Percentiles rank a stretch among this genome's conserved stretches.
phyloP scores from a whole-genome alignment of 148 eudicot genomes.

The Beta vulgaris region DNA sequence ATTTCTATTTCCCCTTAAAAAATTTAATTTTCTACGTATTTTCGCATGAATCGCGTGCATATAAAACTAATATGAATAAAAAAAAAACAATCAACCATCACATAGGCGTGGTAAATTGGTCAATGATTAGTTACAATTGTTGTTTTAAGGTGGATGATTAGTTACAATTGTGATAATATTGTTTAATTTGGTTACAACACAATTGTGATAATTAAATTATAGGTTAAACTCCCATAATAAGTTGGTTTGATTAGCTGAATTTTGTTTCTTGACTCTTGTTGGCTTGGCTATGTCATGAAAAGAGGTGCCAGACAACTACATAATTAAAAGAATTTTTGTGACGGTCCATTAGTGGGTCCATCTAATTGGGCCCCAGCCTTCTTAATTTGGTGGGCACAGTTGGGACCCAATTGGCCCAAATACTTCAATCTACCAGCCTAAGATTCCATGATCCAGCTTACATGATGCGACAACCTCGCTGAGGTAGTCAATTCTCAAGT shows the following conservation, averaged over 20 bases:
- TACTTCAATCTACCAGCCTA: conserved; percentile 15
- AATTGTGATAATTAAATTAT: background rate
- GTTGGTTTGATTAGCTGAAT: background rate
- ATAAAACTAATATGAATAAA: background rate
- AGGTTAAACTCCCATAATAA: too few relatives aligned
- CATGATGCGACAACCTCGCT: conserved; percentile 9
- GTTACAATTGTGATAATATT: too few relatives aligned
- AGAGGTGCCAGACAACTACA: background rate
- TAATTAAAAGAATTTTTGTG: background rate
- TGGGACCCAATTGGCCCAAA: conserved; percentile 26
- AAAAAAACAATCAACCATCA: background rate
- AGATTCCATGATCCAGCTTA: conserved; percentile 10
- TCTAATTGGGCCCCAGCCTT: background rate
- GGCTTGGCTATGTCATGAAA: conserved; percentile 12
- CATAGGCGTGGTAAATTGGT: conserved; percentile 8
- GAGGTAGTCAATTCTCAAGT: background rate
- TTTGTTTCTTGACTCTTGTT: conserved; percentile 3
- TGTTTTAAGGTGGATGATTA: background rate
- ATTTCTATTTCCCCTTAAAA: too few relatives aligned
- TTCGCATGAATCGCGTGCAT: too few relatives aligned
- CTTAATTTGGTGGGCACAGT: background rate
- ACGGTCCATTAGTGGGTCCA: conserved; percentile 17
- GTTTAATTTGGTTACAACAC: too few relatives aligned
- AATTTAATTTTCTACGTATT: too few relatives aligned
- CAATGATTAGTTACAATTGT: background rate